Percentiles rank a stretch among this genome's conserved stretches.
phyloP scores from a whole-genome alignment of 164 flowering plant species.

The Annona cherimola region DNA sequence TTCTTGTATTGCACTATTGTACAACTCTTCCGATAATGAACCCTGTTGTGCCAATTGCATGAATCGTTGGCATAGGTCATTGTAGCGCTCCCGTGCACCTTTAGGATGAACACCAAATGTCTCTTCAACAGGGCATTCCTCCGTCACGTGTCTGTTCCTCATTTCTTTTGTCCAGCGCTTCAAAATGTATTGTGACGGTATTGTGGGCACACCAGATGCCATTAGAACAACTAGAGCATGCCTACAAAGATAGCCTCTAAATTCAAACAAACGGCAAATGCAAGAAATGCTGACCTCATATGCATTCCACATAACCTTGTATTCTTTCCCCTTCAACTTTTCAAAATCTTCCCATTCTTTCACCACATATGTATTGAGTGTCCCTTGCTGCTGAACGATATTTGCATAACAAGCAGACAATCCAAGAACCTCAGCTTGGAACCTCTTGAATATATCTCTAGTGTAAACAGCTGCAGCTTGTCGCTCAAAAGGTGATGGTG shows the following conservation, averaged over 20 bases:
- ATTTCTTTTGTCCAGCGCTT: slow-evolving; percentile 7
- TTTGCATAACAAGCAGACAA: background rate
- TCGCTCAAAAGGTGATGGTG: background rate
- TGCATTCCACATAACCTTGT: slow-evolving; percentile 4
- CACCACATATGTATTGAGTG: background rate
- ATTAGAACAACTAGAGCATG: slow-evolving; percentile 2
- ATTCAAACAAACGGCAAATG: slow-evolving; percentile 1
- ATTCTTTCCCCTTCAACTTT: background rate
- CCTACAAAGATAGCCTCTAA: slow-evolving; percentile 5
- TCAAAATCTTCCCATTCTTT: slow-evolving; percentile 3
- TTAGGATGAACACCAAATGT: background rate
- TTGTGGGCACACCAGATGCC: slow-evolving; percentile 2
- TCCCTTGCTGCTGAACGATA: background rate
- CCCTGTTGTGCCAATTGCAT: background rate
- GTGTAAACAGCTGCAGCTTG: background rate
- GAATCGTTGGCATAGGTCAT: background rate
- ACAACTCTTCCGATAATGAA: background rate
- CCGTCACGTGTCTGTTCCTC: background rate
- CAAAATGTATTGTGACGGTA: slow-evolving; percentile 4
- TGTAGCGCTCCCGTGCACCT: background rate
- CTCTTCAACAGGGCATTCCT: background rate
- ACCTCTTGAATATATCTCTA: slow-evolving; percentile 1
- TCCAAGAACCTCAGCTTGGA: background rate
- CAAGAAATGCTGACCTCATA: background rate
- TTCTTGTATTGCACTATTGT: background rate